Evolutionary conservation across 495 filamentous ascomycete genomes (phyloP).

Genomic region (Neurospora sp.): DNA sequence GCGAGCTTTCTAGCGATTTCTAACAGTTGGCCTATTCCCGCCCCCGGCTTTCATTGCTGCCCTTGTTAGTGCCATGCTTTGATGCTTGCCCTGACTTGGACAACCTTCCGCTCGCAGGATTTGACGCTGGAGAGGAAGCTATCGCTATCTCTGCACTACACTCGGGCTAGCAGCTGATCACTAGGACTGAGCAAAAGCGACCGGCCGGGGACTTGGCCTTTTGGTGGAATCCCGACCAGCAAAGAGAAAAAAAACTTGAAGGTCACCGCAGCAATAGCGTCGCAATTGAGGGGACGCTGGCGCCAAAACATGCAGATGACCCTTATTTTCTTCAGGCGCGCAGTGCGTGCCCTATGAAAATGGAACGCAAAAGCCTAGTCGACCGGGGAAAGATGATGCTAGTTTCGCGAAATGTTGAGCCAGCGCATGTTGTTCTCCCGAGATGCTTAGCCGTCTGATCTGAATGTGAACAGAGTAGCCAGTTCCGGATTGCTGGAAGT

Average conservation of each 20-base stretch:
- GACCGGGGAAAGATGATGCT: background rate
- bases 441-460: background rate
- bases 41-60: background rate
- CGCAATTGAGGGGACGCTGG: background rate
- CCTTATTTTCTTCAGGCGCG: background rate
- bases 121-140: background rate
- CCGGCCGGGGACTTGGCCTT: background rate
- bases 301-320: background rate
- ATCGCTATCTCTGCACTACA: background rate
- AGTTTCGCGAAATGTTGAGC: background rate
- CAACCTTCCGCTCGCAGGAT: background rate
- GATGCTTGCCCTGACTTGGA: background rate
- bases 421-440: background rate
- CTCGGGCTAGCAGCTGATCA: background rate
- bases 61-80: background rate
- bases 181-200: background rate
- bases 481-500: background rate
- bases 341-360: background rate
- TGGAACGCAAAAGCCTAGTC: background rate
- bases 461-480: background rate
- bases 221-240: background rate
- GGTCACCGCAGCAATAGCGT: background rate
- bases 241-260: background rate
- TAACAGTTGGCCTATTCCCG: background rate
- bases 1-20: background rate